A percentile compares a stretch with the other conserved stretches of the same genome.
Conservation (phyloP, 192 early-diverging fungal species). For the Dissophora ornata region DNA sequence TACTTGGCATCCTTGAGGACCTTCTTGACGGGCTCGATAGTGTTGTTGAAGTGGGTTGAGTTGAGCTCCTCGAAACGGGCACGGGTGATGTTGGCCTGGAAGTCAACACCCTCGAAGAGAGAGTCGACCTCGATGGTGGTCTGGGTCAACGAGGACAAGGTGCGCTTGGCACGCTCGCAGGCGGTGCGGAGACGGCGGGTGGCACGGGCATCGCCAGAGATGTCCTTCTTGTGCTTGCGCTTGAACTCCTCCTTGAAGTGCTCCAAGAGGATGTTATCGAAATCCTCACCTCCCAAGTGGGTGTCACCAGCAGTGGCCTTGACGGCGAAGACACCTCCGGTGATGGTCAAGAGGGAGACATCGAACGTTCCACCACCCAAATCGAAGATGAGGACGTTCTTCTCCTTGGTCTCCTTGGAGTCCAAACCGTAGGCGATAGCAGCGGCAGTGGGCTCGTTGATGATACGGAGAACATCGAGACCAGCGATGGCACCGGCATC, state of each 20-base stretch:
- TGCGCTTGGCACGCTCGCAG: slow-evolving; percentile 95
- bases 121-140: slow-evolving; percentile 92
- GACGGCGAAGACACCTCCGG: slow-evolving; percentile 83
- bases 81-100: slow-evolving; percentile 91
- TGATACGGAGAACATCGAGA: slow-evolving; percentile 87
- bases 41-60: slow-evolving; percentile 88
- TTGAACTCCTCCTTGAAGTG: slow-evolving; percentile 94
- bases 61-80: slow-evolving; percentile 97
- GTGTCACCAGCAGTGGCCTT: slow-evolving; percentile 86
- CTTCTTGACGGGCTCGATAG: slow-evolving; percentile 90
- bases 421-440: slow-evolving; percentile 89
- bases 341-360: slow-evolving; percentile 84
- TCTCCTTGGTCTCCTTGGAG: slow-evolving; percentile 78
- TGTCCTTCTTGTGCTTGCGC: slow-evolving; percentile 86
- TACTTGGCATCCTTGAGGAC: slow-evolving; percentile 88
- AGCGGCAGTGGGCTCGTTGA: slow-evolving; percentile 93
- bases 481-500: slow-evolving; percentile 91
- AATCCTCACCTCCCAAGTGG: slow-evolving; percentile 87
- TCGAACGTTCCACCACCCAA: slow-evolving; percentile 90
- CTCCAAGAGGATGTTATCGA: slow-evolving; percentile 86
- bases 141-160: slow-evolving; percentile 88
- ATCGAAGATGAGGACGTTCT: slow-evolving; percentile 83
- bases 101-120: slow-evolving; percentile 85
- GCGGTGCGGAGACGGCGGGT: slow-evolving; percentile 92
- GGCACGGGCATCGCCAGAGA: slow-evolving; percentile 83